These are phyloP conservation scores for Drechmeria coniospora DNA, from an alignment of 2,329 filamentous ascomycete species.

Conservation along the genomic window DNA sequence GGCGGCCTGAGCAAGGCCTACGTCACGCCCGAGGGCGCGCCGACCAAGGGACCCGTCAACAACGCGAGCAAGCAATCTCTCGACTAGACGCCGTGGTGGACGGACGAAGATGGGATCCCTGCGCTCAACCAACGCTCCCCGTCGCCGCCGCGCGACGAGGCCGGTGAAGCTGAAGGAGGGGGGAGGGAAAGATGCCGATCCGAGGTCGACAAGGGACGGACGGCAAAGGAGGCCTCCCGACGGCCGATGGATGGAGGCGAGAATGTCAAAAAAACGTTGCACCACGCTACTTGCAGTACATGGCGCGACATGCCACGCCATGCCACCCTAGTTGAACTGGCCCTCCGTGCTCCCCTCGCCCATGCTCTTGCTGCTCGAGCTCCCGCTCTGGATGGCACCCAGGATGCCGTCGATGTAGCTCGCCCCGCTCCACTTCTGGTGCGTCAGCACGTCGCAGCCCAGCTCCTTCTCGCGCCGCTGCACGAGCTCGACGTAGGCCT, in stretches of 20 bases:
- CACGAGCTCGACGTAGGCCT: conserved; percentile 90
- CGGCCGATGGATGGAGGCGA: no score
- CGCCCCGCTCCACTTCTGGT: conserved; percentile 70
- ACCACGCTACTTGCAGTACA: no score
- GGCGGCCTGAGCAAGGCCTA: conserved; percentile 94
- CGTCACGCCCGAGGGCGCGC: conserved; percentile 48
- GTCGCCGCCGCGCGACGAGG: no score
- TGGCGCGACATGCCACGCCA: not conserved
- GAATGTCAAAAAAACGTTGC: no score
- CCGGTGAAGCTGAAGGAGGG: no score
- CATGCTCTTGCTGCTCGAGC: conserved; percentile 82
- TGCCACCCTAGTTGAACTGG: conserved; percentile 30
- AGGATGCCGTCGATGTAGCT: conserved; percentile 76
- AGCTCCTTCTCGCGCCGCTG: conserved; percentile 83
- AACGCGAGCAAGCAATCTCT: conserved; percentile 38
- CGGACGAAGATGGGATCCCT: no score
- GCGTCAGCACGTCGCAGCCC: conserved; percentile 81
- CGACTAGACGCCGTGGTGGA: conserved; percentile 9
- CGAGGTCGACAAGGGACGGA: no score
- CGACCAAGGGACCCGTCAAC: conserved; percentile 39
- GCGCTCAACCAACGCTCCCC: no score
- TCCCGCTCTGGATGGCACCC: conserved; percentile 81
- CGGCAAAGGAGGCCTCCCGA: no score
- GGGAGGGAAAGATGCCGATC: no score
- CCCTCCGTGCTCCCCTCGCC: conserved; percentile 84